Conservation (phyloP, 2,329 filamentous ascomycete genomes). For the Diaporthe destruens region DNA sequence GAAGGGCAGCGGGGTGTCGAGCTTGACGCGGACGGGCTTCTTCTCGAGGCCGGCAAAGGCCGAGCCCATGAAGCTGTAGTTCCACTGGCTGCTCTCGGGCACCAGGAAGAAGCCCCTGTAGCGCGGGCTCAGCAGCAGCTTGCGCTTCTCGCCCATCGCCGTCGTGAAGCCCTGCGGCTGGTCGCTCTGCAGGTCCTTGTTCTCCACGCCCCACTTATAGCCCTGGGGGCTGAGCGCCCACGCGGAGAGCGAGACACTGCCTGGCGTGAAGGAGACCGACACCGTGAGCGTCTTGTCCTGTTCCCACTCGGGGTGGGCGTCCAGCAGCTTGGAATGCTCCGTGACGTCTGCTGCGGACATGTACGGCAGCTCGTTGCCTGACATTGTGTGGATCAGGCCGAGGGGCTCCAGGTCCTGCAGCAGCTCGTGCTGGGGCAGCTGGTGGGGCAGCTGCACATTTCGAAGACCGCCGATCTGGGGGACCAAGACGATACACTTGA, state of each 20-base stretch:
- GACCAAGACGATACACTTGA: slow-evolving; percentile 96
- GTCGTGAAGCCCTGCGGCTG: slow-evolving; percentile 95
- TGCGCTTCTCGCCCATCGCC: slow-evolving; percentile 93
- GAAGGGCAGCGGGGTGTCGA: slow-evolving; percentile 90
- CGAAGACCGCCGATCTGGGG: slow-evolving; percentile 95
- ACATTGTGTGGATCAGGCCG: slow-evolving; percentile 94
- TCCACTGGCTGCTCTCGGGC: slow-evolving; percentile 91
- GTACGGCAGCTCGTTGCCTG: slow-evolving; percentile 94
- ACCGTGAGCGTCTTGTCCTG: slow-evolving; percentile 92
- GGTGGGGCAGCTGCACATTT: slow-evolving; percentile 89
- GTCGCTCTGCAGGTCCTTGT: slow-evolving; percentile 92
- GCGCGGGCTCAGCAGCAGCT: slow-evolving; percentile 91
- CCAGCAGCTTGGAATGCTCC: slow-evolving; percentile 90
- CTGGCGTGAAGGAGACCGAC: slow-evolving; percentile 95
- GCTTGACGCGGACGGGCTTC: slow-evolving; percentile 89
- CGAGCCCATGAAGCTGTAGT: slow-evolving; percentile 98
- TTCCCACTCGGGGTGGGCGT: slow-evolving; percentile 83
- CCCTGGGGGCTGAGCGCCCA: slow-evolving; percentile 93
- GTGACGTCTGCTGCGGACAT: slow-evolving; percentile 97
- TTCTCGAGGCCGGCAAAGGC: slow-evolving; percentile 91
- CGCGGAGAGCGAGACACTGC: slow-evolving; percentile 92
- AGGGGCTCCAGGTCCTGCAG: slow-evolving; percentile 88
- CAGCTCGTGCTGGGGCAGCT: slow-evolving; percentile 92
- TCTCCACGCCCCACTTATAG: slow-evolving; percentile 97
- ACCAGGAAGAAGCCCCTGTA: slow-evolving; percentile 97